Evolutionary conservation across 2,329 filamentous ascomycete genomes (phyloP).

Genomic region (Microdochium trichocladiopsis): DNA sequence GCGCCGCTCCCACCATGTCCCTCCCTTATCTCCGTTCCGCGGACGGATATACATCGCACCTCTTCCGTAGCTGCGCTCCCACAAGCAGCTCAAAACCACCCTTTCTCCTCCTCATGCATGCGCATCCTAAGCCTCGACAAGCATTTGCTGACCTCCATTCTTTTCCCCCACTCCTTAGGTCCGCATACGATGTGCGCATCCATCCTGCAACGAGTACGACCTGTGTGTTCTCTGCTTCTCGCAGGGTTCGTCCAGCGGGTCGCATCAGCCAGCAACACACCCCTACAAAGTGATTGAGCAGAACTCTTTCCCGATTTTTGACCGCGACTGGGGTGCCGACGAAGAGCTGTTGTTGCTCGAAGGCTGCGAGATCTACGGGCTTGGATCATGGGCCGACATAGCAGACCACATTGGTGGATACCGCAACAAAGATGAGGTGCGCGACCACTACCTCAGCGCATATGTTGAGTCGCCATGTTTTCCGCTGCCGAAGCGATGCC

Average conservation of each 20-base stretch:
- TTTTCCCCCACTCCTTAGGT: constrained; percentile 48
- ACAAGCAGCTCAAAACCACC: not conserved
- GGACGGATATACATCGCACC: not conserved
- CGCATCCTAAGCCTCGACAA: not conserved
- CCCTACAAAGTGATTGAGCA: constrained; percentile 93
- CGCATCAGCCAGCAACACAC: constrained; percentile 82
- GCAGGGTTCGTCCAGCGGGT: constrained; percentile 70
- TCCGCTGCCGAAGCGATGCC: constrained; percentile 79
- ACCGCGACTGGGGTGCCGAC: constrained; percentile 92
- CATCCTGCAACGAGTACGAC: constrained; percentile 86
- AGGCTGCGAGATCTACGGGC: constrained; percentile 89
- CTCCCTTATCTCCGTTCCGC: not conserved
- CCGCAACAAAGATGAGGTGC: constrained; percentile 88
- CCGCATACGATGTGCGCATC: constrained; percentile 83
- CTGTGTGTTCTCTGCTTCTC: constrained; percentile 94
- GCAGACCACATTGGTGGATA: constrained; percentile 97
- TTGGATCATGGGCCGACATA: constrained; percentile 97
- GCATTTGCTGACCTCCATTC: constrained; percentile 2
- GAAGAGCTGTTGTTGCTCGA: constrained; percentile 92
- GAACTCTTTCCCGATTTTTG: constrained; percentile 95
- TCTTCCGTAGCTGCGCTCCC: constrained; percentile 2
- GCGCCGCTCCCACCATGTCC: not conserved
- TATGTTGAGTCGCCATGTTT: constrained; percentile 81
- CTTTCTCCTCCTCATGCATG: not conserved
- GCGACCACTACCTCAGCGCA: constrained; percentile 84